These are phyloP conservation scores for Paraurostyla sp. DNA, from an alignment of 73 alveolate genomes.

Conservation along the genomic window DNA sequence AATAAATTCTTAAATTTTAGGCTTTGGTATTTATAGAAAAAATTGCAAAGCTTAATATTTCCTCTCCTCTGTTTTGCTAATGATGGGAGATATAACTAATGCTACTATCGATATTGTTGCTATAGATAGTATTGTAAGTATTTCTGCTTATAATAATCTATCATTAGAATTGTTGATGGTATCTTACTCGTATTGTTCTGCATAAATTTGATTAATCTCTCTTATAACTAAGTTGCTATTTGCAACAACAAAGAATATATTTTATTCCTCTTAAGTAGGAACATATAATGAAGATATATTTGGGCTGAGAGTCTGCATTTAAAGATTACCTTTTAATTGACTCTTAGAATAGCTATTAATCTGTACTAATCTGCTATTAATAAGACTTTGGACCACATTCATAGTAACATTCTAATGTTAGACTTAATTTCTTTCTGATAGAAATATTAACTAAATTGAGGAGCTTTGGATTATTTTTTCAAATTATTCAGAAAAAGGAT, in stretches of 20 bases:
- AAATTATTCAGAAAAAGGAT: background rate
- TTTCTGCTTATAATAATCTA: background rate
- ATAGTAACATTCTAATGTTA: slow-evolving; percentile 3
- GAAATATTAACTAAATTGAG: background rate
- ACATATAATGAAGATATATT: background rate
- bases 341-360: background rate
- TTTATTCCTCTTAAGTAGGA: slow-evolving; percentile 9
- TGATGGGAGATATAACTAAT: slow-evolving; percentile 31
- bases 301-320: background rate
- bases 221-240: slow-evolving; percentile 20
- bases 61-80: slow-evolving; percentile 31
- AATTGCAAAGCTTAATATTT: slow-evolving; percentile 25
- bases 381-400: slow-evolving; percentile 19
- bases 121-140: slow-evolving; percentile 14
- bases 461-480: background rate
- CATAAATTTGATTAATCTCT: background rate
- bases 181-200: background rate
- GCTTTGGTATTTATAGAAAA: slow-evolving; percentile 5
- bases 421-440: background rate
- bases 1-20: background rate
- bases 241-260: background rate
- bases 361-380: background rate
- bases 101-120: background rate
- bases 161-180: background rate
- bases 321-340: background rate